phyloP scores from a whole-genome alignment of 805 yeast genomes.

The Zygosaccharomyces bailii region DNA sequence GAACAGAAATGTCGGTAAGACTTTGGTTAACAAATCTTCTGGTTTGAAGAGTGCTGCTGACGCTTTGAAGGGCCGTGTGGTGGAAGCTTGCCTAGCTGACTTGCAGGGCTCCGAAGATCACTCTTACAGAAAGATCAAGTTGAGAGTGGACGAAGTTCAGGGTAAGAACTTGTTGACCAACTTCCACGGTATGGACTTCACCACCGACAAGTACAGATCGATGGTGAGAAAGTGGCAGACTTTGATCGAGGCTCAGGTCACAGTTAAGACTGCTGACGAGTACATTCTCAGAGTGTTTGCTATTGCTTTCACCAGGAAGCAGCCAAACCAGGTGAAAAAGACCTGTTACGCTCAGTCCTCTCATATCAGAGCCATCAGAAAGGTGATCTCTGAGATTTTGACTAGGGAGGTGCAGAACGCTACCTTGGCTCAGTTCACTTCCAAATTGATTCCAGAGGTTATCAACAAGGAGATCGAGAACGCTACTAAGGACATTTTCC shows the following conservation, averaged over 20 bases:
- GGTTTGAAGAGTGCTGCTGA: conserved; percentile 98
- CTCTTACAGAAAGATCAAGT: conserved; percentile 94
- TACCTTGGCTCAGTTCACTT: conserved; percentile 93
- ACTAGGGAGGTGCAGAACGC: conserved; percentile 93
- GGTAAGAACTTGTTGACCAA: conserved; percentile 98
- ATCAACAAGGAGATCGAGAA: conserved; percentile 98
- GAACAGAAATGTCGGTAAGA: conserved; percentile 98
- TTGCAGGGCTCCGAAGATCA: conserved; percentile 98
- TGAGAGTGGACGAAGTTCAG: conserved; percentile 98
- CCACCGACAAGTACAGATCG: conserved; percentile 95
- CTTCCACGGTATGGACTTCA: conserved; percentile 99
- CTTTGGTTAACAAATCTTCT: conserved; percentile 95
- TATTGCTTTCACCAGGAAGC: conserved; percentile 98
- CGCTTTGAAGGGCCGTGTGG: conserved; percentile 96
- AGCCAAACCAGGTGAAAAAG: conserved; percentile 95
- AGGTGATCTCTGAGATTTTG: conserved; percentile 94
- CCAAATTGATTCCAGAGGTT: conserved; percentile 97
- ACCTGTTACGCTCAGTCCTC: conserved; percentile 97
- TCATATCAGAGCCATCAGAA: conserved; percentile 95
- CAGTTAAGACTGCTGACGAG: conserved; percentile 97
- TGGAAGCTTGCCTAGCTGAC: conserved; percentile 94
- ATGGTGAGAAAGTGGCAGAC: conserved; percentile 99
- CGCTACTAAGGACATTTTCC: conserved; percentile 91
- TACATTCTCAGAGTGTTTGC: conserved; percentile 94
- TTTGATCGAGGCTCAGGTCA: conserved; percentile 94